Conservation (phyloP, 2,329 filamentous ascomycete species). For the Bipolaris oryzae region DNA sequence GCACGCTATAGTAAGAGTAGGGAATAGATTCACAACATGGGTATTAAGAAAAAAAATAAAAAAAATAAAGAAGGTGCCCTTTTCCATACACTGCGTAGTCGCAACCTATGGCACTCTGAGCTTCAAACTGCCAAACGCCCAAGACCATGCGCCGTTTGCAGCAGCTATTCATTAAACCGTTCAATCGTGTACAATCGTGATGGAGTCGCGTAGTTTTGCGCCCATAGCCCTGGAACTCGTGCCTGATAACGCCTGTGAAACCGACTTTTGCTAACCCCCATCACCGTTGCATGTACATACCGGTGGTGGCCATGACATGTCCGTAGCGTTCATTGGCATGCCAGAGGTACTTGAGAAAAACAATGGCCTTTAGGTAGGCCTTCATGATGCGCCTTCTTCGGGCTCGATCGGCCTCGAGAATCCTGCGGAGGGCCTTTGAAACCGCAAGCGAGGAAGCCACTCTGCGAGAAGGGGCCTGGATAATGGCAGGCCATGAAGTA, state of each 20-base stretch:
- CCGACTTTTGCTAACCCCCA: not conserved
- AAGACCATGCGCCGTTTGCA: conserved; percentile 9
- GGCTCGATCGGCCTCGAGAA: conserved; percentile 31
- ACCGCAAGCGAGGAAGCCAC: conserved; percentile 24
- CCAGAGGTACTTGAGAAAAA: conserved; percentile 32
- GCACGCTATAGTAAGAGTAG: not conserved
- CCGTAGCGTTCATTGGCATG: conserved; percentile 35
- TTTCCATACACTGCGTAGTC: not conserved
- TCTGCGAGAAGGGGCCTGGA: conserved; percentile 27
- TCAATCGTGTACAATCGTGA: conserved; percentile 10
- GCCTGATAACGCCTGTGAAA: not conserved
- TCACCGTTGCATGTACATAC: conserved; percentile 36
- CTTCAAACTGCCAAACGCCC: conserved; percentile 7
- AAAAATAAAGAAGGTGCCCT: not conserved
- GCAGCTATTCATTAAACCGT: conserved; percentile 1
- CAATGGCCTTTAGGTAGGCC: conserved; percentile 32
- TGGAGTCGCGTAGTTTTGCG: not conserved
- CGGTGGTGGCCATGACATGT: conserved; percentile 33
- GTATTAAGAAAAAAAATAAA: not conserved
- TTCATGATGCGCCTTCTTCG: conserved; percentile 28
- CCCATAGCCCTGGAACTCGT: not conserved
- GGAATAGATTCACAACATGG: not conserved
- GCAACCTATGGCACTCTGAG: not conserved
- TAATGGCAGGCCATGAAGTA: conserved; percentile 27
- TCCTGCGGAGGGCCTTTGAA: conserved; percentile 28